These are phyloP conservation scores for Colletotrichum cuscutae DNA, from an alignment of 2,329 filamentous ascomycete genomes.

Conservation along the genomic window DNA sequence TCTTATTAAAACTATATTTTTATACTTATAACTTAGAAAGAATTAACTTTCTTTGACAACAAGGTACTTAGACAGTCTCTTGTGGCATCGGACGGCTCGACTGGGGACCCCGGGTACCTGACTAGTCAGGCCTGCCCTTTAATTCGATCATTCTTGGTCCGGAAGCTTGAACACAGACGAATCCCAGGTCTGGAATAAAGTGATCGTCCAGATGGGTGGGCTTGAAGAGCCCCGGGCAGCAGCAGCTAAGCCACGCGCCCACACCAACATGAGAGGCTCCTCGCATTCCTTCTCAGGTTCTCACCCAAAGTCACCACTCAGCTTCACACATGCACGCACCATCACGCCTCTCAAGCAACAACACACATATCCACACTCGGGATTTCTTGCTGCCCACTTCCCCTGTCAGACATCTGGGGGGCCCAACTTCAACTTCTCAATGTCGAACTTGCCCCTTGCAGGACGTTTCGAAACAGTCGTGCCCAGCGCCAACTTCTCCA, in stretches of 20 bases:
- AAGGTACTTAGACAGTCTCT: background rate
- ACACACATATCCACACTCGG: background rate
- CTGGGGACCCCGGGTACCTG: slow-evolving; percentile 20
- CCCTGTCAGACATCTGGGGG: background rate
- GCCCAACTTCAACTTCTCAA: slow-evolving; percentile 6
- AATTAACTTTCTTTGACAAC: no score
- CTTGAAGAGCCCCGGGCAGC: background rate
- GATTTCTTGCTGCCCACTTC: background rate
- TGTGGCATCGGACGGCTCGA: background rate
- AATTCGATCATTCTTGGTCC: slow-evolving; percentile 21
- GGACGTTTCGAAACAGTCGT: slow-evolving; percentile 29
- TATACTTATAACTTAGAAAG: no score
- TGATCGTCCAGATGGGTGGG: slow-evolving; percentile 19
- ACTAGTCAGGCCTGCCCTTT: slow-evolving; percentile 27
- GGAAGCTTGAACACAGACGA: slow-evolving; percentile 19
- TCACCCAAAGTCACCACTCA: background rate
- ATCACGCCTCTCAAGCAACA: background rate
- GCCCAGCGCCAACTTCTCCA: background rate
- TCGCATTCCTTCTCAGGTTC: background rate
- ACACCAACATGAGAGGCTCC: slow-evolving; percentile 4
- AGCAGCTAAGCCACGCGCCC: slow-evolving; percentile 13
- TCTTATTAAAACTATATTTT: no score
- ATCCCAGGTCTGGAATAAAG: slow-evolving; percentile 26
- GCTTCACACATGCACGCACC: slow-evolving; percentile 4
- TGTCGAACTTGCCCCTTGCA: slow-evolving; percentile 19